Evolutionary conservation across 2,329 filamentous ascomycete genomes (phyloP).

Genomic region (Drechslerella dactyloides): DNA sequence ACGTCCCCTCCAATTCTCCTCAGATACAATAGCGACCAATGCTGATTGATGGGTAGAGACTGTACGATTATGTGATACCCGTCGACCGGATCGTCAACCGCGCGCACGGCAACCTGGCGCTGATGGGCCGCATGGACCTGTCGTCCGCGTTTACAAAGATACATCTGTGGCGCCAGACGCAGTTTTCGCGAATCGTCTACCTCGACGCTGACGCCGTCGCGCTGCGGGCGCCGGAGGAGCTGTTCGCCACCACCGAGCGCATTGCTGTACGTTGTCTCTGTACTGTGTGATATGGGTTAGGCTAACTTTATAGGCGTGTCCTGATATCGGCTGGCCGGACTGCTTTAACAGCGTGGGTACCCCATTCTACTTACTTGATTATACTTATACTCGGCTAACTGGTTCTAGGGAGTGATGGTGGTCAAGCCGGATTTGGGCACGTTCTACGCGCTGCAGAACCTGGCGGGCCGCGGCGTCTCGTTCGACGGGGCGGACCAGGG

Average conservation of each 20-base stretch:
- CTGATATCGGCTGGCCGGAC: constrained; percentile 97
- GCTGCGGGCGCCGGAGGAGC: constrained; percentile 86
- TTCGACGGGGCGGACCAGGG: constrained; percentile 98
- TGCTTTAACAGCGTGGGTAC: constrained; percentile 78
- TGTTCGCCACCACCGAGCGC: constrained; percentile 71
- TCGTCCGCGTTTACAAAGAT: constrained; percentile 97
- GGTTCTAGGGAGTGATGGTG: constrained; percentile 77
- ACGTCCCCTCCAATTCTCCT: constrained; percentile 55
- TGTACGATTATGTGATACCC: constrained; percentile 88
- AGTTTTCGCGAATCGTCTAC: constrained; percentile 92
- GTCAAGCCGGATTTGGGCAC: constrained; percentile 84
- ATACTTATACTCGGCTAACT: background rate
- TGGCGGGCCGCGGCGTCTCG: constrained; percentile 85
- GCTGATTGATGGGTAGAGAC: constrained; percentile 63
- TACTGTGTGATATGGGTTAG: constrained; percentile 59
- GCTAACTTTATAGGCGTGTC: constrained; percentile 72
- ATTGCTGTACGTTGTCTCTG: constrained; percentile 61
- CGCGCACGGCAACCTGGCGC: constrained; percentile 78
- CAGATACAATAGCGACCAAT: background rate
- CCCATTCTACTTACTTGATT: no score
- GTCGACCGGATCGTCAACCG: constrained; percentile 80
- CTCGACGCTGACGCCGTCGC: constrained; percentile 94
- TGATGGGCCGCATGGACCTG: constrained; percentile 90
- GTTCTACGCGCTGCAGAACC: constrained; percentile 80
- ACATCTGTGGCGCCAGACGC: constrained; percentile 85